Base-by-base conservation (phyloP, 1,284 basidiomycete species). In the Termitomyces sp. region DNA sequence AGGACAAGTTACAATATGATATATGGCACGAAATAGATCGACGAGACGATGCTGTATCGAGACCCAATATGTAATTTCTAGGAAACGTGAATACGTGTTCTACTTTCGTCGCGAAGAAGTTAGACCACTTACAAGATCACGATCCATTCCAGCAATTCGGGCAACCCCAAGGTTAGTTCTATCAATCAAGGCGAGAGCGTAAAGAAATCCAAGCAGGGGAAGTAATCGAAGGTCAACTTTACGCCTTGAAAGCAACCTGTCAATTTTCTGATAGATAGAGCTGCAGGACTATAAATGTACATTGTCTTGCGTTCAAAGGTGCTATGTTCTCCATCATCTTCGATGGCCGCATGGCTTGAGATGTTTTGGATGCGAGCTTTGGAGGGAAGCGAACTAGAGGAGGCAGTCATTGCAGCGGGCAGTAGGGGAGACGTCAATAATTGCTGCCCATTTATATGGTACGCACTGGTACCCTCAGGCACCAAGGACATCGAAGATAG, bases 11-110 rank as follows among this genome's bases (percentile, higher is more conserved):
- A 75, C 76, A 75, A 64, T 24, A 77, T 49, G 39, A 73, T 72
- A 53, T 75, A 75, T 16, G 76, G 76, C 7, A 76, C 56, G 57
- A 77, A 77, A 57, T 74, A 77, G 24, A 76, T 54, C 40, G 68
- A 70, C 37, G 73, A 70, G n/a, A 75, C 62, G 53, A 76, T 69
- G 60, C 72, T 76, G 60, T 72, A 77, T 21, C 75, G 71, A 31
- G 62, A 57, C 30, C 75, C 74, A 47, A 72, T 54, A 26, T 59
- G 60, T 49, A 75, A 57, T 45, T 64, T 52, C 73, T 75, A 48
- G 41, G 39, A 19, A 54, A 37, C 42, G 18, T 45, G 18, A 42
- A 37, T 45, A 16, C 10, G 13, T 11, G 24, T 13, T 26, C 21
- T 24, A 13, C 3, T 28, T 30, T 26, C 31, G 18, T 19, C n/a